Evolutionary conservation across 192 early-diverging fungal species (phyloP).

Genomic region (Backusella liffmaniae): DNA sequence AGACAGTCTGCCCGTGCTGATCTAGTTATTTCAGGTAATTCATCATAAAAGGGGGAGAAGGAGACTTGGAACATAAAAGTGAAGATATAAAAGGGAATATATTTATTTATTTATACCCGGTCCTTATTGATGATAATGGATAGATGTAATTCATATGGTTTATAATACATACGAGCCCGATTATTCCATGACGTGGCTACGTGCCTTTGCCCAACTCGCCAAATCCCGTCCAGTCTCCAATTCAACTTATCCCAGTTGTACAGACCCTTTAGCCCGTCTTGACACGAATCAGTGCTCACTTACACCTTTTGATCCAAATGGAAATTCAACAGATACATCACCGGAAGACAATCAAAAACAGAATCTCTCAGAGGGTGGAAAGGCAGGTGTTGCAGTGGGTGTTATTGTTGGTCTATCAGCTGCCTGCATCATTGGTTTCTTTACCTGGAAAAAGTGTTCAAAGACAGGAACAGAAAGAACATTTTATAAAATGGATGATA

Average conservation of each 20-base stretch:
- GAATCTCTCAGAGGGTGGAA: neutral
- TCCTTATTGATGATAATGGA: neutral
- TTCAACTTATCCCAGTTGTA: conserved; percentile 14
- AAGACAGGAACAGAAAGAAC: neutral
- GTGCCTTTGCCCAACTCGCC: neutral
- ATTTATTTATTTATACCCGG: neutral
- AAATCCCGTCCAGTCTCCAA: neutral
- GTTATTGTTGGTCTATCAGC: conserved; percentile 10
- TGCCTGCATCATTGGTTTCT: neutral
- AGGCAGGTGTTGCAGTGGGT: conserved; percentile 9
- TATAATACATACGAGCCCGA: conserved; percentile 9
- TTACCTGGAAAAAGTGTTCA: neutral
- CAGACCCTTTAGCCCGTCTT: neutral
- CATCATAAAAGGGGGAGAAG: neutral
- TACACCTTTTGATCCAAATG: neutral
- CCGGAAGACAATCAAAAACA: neutral
- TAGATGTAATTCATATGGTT: conserved; percentile 20
- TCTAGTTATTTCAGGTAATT: conserved; percentile 14
- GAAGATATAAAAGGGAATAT: neutral
- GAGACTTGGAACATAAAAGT: neutral
- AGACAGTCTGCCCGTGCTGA: conserved; percentile 15
- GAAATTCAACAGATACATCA: neutral
- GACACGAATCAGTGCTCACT: neutral
- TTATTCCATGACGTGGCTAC: conserved; percentile 2
- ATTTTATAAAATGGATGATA: conserved; percentile 6